These are phyloP conservation scores for Mariannaea elegans DNA, from an alignment of 2,329 filamentous ascomycete species.

Conservation along the genomic window DNA sequence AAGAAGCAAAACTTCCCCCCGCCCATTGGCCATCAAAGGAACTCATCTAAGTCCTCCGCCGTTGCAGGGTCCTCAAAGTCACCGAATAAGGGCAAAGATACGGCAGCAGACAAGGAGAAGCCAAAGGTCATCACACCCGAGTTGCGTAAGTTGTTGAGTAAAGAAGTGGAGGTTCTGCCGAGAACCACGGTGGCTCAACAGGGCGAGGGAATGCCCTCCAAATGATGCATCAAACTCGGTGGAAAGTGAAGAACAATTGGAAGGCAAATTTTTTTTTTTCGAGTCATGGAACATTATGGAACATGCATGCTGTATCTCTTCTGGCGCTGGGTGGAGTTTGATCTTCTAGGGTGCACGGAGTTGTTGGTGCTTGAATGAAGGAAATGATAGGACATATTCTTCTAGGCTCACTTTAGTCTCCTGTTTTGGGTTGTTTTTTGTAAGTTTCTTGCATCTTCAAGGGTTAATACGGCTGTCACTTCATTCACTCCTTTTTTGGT, in stretches of 20 bases:
- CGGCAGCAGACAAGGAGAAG: conserved; percentile 42
- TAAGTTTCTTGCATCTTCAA: not conserved
- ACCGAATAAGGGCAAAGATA: conserved; percentile 48
- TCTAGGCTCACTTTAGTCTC: no score
- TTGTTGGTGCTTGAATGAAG: conserved; percentile 14
- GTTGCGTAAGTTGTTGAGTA: conserved; percentile 62
- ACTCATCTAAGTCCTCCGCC: conserved; percentile 27
- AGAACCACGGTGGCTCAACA: conserved; percentile 47
- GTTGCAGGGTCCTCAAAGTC: conserved; percentile 23
- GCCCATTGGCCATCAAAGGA: conserved; percentile 44
- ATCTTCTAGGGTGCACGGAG: conserved; percentile 26
- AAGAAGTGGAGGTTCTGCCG: conserved; percentile 56
- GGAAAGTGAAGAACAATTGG: not conserved
- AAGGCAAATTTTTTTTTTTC: not conserved
- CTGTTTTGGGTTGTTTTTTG: no score
- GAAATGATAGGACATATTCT: no score
- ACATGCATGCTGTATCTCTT: not conserved
- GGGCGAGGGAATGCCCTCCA: conserved; percentile 47
- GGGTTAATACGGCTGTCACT: not conserved
- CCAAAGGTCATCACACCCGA: conserved; percentile 65
- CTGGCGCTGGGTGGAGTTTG: conserved; percentile 10
- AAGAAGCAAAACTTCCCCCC: conserved; percentile 87
- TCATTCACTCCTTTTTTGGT: not conserved
- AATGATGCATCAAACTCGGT: conserved; percentile 23
- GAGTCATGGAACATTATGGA: no score